These are phyloP conservation scores for Paramecium sexaurelia DNA, from an alignment of 73 alveolate species.

Conservation along the genomic window DNA sequence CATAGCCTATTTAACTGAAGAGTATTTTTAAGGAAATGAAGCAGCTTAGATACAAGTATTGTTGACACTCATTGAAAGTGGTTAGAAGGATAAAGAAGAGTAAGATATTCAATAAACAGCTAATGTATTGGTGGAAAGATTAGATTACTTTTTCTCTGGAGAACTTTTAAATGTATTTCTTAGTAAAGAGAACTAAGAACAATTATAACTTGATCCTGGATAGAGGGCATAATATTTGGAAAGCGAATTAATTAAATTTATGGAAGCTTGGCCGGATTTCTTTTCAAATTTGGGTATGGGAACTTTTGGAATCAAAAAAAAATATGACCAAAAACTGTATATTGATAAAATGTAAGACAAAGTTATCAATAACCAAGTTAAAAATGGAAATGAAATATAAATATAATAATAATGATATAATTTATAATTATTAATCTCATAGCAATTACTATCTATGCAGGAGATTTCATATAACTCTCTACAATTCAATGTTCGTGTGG, in stretches of 20 bases:
- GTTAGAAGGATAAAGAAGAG: neutral
- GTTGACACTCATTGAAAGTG: conserved; percentile 35
- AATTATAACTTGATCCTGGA: neutral
- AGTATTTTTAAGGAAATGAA: neutral
- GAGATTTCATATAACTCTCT: neutral
- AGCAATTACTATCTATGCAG: neutral
- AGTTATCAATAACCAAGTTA: neutral
- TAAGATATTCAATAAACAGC: neutral
- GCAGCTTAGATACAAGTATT: neutral
- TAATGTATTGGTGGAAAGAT: conserved; percentile 1
- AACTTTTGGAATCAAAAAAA: neutral
- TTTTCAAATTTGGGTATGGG: neutral
- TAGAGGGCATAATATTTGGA: neutral
- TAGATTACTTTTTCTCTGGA: neutral
- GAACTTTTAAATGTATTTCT: neutral
- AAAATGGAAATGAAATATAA: neutral
- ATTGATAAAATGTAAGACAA: neutral
- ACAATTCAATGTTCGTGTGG: neutral
- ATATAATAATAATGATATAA: neutral
- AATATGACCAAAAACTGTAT: neutral
- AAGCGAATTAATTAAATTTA: neutral
- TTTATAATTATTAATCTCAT: neutral
- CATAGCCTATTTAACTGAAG: conserved; percentile 1
- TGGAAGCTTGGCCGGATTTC: neutral
- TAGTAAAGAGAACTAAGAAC: neutral